Percentiles rank a stretch among this genome's conserved stretches.
These are phyloP conservation scores for Aegilops bicornis DNA, from an alignment of 176 grass and related monocot genomes.

Conservation along the genomic window DNA sequence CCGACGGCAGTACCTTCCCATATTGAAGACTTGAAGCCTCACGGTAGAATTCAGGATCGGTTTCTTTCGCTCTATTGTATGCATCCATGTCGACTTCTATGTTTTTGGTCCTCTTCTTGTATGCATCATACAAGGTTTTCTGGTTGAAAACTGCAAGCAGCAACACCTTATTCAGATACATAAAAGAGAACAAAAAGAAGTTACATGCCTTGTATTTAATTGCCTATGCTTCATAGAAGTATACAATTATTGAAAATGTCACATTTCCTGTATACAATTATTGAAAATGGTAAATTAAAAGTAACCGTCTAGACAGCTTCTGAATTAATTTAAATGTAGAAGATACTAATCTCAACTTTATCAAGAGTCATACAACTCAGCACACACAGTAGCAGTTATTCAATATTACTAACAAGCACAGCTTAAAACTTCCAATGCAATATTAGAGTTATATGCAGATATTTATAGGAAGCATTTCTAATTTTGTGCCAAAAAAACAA, in stretches of 20 bases:
- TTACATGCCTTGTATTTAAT: not conserved
- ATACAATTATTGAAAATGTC: not conserved
- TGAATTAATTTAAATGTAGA: not conserved
- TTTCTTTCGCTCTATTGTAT: conserved; percentile 89
- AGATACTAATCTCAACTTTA: not conserved
- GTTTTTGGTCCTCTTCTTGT: conserved; percentile 92
- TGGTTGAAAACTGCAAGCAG: conserved; percentile 79
- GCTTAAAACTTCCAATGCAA: not conserved
- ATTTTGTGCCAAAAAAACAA: not conserved
- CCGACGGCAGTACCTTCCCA: conserved; percentile 50
- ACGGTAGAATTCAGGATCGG: conserved; percentile 85
- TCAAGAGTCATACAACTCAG: not conserved
- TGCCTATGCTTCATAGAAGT: no score
- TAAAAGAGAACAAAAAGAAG: not conserved
- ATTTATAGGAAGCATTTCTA: not conserved
- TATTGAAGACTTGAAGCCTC: conserved; percentile 96
- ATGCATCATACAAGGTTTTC: conserved; percentile 87
- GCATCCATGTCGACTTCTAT: conserved; percentile 83
- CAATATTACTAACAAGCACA: not conserved
- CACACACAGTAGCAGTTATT: not conserved
- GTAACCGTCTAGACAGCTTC: not conserved
- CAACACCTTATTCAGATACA: not conserved
- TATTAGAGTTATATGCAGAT: not conserved
- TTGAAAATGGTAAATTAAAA: not conserved
- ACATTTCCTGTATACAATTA: not conserved